Percentiles rank a stretch among this genome's conserved stretches.
Conservation (phyloP, 768 basidiomycete species). For the Brasilioporus rufonigricans region DNA sequence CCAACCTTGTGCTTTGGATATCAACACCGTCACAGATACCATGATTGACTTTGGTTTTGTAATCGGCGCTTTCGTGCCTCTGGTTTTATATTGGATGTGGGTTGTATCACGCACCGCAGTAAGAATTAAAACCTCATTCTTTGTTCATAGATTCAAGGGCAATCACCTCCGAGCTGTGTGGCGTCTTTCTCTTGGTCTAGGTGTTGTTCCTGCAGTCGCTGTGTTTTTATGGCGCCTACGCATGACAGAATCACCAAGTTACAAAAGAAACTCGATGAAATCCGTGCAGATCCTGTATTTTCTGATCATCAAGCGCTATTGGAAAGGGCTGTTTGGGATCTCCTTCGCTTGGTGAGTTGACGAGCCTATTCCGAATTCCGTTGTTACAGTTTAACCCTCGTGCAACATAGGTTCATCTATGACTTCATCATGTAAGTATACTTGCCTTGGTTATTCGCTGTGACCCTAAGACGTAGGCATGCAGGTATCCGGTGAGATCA, state of each 20-base stretch:
- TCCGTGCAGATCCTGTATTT: constrained; percentile 68
- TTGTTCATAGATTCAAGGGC: constrained; percentile 56
- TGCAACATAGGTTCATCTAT: constrained; percentile 59
- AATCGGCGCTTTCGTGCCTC: constrained; percentile 73
- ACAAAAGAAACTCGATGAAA: constrained; percentile 78
- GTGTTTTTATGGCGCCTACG: constrained; percentile 86
- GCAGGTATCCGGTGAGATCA: constrained; percentile 66
- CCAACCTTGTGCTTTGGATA: neutral
- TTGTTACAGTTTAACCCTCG: neutral
- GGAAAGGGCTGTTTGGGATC: constrained; percentile 69
- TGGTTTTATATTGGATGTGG: constrained; percentile 88
- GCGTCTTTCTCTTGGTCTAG: constrained; percentile 84
- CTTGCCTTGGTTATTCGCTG: neutral
- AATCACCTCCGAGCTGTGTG: constrained; percentile 84
- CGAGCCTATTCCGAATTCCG: neutral
- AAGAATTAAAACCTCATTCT: neutral
- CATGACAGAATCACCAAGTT: constrained; percentile 78
- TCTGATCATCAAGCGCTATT: constrained; percentile 79
- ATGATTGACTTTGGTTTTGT: constrained; percentile 91
- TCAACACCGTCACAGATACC: constrained; percentile 43
- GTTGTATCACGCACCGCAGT: constrained; percentile 22
- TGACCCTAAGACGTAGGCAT: neutral
- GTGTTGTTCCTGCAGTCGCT: constrained; percentile 72
- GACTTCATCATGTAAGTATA: constrained; percentile 71
- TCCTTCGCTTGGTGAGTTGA: constrained; percentile 64